Evolutionary conservation across 345 rosid species (phyloP), one percentile per base, ranked within the genome.

Genomic region (Chamaenerion angustifolium): DNA sequence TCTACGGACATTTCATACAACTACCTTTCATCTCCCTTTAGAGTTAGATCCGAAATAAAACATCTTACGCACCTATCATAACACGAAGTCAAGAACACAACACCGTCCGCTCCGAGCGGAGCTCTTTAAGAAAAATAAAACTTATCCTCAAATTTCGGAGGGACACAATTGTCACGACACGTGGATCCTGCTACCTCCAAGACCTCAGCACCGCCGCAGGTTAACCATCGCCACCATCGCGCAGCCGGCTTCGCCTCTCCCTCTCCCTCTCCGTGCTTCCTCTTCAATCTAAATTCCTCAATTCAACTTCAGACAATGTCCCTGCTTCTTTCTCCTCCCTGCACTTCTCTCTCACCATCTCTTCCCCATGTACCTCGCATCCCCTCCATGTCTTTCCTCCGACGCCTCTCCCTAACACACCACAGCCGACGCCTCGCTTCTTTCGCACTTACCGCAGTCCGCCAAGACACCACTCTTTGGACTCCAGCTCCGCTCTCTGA

Each of bases 381-480:
- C 74, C 72, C 59, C 40, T 54, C 88, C 79, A 83, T 83, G 90
- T 76, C 82, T 67, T 60, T 61, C 52, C 63, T 25, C 62, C 59
- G 40, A 48, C 62, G 68, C 43, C 56, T 58, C 25, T 66, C 47
- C 50, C 58, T 43, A 54, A 41, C 31, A 64, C 57, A 42, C 40
- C 69, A 53, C 56, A 51, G 45, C 11, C 78, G 73, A 40, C 83
- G 72, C 60, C 45, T 68, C 58, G 57, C 74, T 52, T 56, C 82
- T 12, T 52, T 68, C 53, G 79, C 59, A 31, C 57, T 77, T 48
- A 74, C 85, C 2, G 80, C 86, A 0, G 70, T 78, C 51, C 92
- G 80, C 31, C 94, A 83, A 55, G 98, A 86, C 64, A 74, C 89
- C 37, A 42, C 77, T 0, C 59, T 78, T 63, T 90, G 94, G 92